phyloP scores from a whole-genome alignment of 306 rosid species.

The Rubus idaeus region DNA sequence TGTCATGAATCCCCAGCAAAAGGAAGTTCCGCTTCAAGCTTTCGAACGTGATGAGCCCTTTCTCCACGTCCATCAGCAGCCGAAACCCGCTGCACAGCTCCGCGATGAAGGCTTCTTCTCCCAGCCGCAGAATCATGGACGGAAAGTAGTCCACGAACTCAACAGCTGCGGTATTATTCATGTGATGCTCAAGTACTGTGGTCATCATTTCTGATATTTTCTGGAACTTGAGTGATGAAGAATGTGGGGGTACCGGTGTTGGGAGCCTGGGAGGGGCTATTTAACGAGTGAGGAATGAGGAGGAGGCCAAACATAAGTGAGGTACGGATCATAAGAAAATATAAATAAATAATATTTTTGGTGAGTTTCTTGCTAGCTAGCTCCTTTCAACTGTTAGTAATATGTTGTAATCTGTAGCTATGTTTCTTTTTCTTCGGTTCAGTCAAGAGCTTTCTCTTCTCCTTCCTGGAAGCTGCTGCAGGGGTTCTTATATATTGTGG shows the following conservation, averaged over 20 bases:
- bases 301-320: not conserved
- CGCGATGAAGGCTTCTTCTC: conserved; percentile 52
- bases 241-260: not conserved
- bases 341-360: not conserved
- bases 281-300: not conserved
- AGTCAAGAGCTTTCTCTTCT: conserved; percentile 21
- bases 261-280: not conserved
- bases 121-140: conserved; percentile 54
- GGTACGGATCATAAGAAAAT: not conserved
- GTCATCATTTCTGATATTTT: not conserved
- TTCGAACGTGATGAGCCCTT: conserved; percentile 67
- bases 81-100: conserved; percentile 63
- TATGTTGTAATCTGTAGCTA: not conserved
- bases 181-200: not conserved
- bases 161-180: not conserved
- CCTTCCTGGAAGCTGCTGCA: conserved; percentile 62
- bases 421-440: conserved; percentile 18
- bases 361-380: not conserved
- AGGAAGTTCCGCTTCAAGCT: conserved; percentile 57
- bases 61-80: conserved; percentile 62
- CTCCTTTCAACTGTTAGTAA: conserved; percentile 6
- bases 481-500: not conserved
- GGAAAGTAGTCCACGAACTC: conserved; percentile 70
- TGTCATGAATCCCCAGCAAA: conserved; percentile 46
- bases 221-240: not conserved